These are phyloP conservation scores for Cercospora canescens DNA, from an alignment of 2,329 filamentous ascomycete genomes.

Conservation along the genomic window DNA sequence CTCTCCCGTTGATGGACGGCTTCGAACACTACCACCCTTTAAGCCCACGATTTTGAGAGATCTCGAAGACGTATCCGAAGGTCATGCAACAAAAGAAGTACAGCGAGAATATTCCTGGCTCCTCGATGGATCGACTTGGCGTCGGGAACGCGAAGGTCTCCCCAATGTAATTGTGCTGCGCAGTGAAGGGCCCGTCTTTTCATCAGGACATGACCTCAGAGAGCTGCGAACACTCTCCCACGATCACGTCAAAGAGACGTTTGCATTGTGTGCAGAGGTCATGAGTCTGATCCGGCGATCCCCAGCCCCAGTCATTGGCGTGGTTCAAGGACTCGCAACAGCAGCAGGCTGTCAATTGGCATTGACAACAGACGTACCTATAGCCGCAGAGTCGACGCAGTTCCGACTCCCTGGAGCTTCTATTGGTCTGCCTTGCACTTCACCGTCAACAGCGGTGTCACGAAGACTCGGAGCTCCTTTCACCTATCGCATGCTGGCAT, in stretches of 20 bases:
- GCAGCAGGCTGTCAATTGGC: slow-evolving; percentile 22
- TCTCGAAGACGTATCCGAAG: slow-evolving; percentile 10
- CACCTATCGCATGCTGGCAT: slow-evolving; percentile 22
- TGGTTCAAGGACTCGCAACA: slow-evolving; percentile 22
- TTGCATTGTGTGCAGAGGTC: slow-evolving; percentile 21
- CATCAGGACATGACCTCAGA: slow-evolving; percentile 21
- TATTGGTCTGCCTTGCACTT: slow-evolving; percentile 23
- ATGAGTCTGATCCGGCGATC: slow-evolving; percentile 21
- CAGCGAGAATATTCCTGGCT: slow-evolving; percentile 13
- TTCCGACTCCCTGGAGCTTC: slow-evolving; percentile 21
- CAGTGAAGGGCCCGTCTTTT: slow-evolving; percentile 23
- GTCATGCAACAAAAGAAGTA: not conserved
- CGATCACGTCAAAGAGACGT: slow-evolving; percentile 18
- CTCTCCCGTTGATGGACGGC: slow-evolving; percentile 16
- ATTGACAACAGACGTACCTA: slow-evolving; percentile 20
- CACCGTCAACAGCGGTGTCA: slow-evolving; percentile 19
- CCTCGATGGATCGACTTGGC: slow-evolving; percentile 14
- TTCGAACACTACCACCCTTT: slow-evolving; percentile 20
- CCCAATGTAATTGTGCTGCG: slow-evolving; percentile 21
- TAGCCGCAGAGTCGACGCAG: slow-evolving; percentile 18
- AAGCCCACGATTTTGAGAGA: slow-evolving; percentile 13
- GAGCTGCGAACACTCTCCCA: slow-evolving; percentile 18
- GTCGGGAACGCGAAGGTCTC: slow-evolving; percentile 14
- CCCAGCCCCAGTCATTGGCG: slow-evolving; percentile 17
- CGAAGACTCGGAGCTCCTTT: slow-evolving; percentile 16